These are phyloP conservation scores for Peniophora sp. DNA, from an alignment of 1,284 basidiomycete species.

Conservation along the genomic window DNA sequence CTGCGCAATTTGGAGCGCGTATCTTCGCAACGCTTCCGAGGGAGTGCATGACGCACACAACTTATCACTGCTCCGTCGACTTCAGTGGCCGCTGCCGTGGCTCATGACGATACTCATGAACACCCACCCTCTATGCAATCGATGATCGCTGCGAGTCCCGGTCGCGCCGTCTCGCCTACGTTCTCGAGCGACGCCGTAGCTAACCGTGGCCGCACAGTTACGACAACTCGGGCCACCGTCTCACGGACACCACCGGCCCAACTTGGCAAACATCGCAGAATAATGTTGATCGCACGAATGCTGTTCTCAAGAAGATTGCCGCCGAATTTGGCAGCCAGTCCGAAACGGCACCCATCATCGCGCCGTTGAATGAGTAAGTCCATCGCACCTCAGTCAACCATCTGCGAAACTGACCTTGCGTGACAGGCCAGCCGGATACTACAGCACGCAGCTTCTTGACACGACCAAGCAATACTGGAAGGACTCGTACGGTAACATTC, in stretches of 20 bases:
- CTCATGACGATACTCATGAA: too few relatives aligned
- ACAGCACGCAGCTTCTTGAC: slow-evolving; percentile 43
- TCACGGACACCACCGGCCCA: slow-evolving; percentile 40
- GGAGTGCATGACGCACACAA: slow-evolving; percentile 3
- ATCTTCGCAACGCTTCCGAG: not conserved
- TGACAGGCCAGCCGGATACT: slow-evolving; percentile 71
- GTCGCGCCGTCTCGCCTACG: too few relatives aligned
- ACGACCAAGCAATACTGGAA: slow-evolving; percentile 66
- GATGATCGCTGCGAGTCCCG: too few relatives aligned
- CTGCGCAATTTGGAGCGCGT: too few relatives aligned
- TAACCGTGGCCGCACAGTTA: slow-evolving; percentile 35
- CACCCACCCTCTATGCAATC: too few relatives aligned
- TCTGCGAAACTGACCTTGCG: slow-evolving; percentile 3
- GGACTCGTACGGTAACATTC: slow-evolving; percentile 69
- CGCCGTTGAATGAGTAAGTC: slow-evolving; percentile 69
- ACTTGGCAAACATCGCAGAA: slow-evolving; percentile 63
- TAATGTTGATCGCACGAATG: slow-evolving; percentile 66
- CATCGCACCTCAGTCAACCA: not conserved
- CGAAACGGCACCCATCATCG: slow-evolving; percentile 63
- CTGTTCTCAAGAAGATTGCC: slow-evolving; percentile 59
- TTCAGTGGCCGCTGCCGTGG: not conserved
- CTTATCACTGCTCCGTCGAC: not conserved
- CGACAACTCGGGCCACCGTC: slow-evolving; percentile 77
- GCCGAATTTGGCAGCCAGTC: slow-evolving; percentile 48
- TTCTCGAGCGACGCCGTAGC: too few relatives aligned